Evolutionary conservation across 78 protist genomes (phyloP).

Genomic region (Ministeria vibrans): DNA sequence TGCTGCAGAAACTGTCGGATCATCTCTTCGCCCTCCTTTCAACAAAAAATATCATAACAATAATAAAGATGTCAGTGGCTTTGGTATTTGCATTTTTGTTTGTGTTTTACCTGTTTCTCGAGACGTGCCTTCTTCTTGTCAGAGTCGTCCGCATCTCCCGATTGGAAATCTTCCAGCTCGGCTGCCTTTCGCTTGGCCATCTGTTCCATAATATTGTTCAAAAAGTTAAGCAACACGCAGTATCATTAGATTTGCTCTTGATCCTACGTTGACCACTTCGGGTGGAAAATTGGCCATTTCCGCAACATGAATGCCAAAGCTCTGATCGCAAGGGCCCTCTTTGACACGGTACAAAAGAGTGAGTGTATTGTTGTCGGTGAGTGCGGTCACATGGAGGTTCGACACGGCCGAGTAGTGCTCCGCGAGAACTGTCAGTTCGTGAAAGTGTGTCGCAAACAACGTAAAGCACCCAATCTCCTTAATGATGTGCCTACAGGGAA

Average conservation of each 20-base stretch:
- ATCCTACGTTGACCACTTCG: conserved; percentile 7
- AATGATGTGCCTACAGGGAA: conserved; percentile 24
- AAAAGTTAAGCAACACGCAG: background rate
- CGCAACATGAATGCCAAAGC: conserved; percentile 65
- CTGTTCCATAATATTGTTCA: no score
- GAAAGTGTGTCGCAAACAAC: conserved; percentile 92
- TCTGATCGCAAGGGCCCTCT: conserved; percentile 49
- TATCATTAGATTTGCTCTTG: no score
- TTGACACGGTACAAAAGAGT: conserved; percentile 23
- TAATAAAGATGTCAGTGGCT: no score
- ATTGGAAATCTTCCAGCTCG: conserved; percentile 68
- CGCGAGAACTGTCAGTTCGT: conserved; percentile 34
- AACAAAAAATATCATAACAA: no score
- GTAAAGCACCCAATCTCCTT: conserved; percentile 45
- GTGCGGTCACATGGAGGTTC: conserved; percentile 66
- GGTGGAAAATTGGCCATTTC: background rate
- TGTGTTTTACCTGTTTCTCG: no score
- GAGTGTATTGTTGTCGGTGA: conserved; percentile 25
- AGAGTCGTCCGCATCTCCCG: no score
- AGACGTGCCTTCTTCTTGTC: no score
- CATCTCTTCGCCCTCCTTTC: no score
- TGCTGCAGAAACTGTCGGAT: no score
- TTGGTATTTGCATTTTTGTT: no score
- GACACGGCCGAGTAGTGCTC: conserved; percentile 9
- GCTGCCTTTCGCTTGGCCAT: conserved; percentile 66